Conservation (phyloP, 306 rosid species). For the Cucurbita argyrosperma region DNA sequence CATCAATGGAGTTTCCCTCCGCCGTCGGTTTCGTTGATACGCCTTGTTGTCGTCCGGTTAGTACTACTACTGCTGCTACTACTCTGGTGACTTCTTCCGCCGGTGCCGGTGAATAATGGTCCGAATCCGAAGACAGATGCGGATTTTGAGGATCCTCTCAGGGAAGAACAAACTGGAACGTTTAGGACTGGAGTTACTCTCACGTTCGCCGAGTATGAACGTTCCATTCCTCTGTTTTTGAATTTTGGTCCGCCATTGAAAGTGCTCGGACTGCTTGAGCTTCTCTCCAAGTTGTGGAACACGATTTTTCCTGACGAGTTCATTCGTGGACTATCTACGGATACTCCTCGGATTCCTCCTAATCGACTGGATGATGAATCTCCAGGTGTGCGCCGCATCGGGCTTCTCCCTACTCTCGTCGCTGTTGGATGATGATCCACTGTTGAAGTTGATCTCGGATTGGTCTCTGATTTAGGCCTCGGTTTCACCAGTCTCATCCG, state of each 20-base stretch:
- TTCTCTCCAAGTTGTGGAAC: slow-evolving; percentile 78
- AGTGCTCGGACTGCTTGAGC: slow-evolving; percentile 92
- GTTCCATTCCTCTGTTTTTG: slow-evolving; percentile 84
- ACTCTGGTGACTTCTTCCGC: slow-evolving; percentile 12
- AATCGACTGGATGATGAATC: slow-evolving; percentile 8
- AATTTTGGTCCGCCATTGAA: slow-evolving; percentile 79
- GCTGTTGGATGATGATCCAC: slow-evolving; percentile 14
- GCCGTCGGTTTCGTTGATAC: slow-evolving; percentile 20
- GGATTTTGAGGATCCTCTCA: slow-evolving; percentile 61
- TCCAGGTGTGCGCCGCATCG: slow-evolving; percentile 25
- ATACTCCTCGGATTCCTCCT: slow-evolving; percentile 48
- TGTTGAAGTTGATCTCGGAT: slow-evolving; percentile 11
- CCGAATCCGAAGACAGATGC: slow-evolving; percentile 81
- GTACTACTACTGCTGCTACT: background rate
- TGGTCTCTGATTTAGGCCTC: slow-evolving; percentile 22
- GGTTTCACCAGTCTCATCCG: slow-evolving; percentile 39
- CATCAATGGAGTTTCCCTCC: background rate
- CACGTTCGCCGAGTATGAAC: slow-evolving; percentile 87
- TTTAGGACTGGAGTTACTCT: slow-evolving; percentile 89
- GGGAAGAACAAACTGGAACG: slow-evolving; percentile 83
- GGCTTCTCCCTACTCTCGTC: slow-evolving; percentile 38
- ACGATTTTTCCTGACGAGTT: slow-evolving; percentile 90
- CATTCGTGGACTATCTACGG: slow-evolving; percentile 88
- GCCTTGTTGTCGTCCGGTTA: slow-evolving; percentile 20
- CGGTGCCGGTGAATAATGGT: slow-evolving; percentile 46